phyloP scores from a whole-genome alignment of 1,284 basidiomycete species.

The Microbotryum scabiosae region DNA sequence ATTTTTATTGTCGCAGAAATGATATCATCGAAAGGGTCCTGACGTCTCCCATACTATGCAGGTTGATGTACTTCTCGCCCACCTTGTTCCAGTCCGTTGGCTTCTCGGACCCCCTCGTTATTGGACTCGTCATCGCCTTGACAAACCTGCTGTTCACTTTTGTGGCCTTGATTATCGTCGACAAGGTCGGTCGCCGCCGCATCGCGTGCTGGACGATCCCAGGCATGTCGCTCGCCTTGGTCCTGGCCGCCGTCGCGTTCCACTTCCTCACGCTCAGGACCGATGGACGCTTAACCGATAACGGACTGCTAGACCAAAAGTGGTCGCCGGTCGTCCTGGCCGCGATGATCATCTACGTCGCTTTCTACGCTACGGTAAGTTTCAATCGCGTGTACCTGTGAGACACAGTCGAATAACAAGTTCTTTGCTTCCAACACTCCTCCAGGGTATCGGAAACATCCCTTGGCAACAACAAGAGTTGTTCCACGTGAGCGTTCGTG shows the following conservation, averaged over 20 bases:
- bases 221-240: conserved; percentile 64
- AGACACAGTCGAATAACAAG: conserved; percentile 41
- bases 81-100: conserved; percentile 71
- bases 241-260: conserved; percentile 64
- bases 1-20: neutral
- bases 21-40: neutral
- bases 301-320: conserved; percentile 56
- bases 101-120: conserved; percentile 68
- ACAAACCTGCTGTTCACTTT: conserved; percentile 77
- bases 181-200: conserved; percentile 62
- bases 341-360: conserved; percentile 73
- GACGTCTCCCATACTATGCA: neutral
- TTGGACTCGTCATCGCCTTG: conserved; percentile 65
- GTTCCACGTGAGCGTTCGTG: conserved; percentile 57
- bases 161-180: conserved; percentile 63
- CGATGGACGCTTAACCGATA: conserved; percentile 52
- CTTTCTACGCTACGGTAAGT: conserved; percentile 54
- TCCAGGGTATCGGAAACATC: conserved; percentile 5
- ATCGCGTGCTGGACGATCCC: conserved; percentile 71
- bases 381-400: conserved; percentile 8
- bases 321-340: conserved; percentile 64
- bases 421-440: neutral
- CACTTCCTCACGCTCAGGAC: conserved; percentile 62
- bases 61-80: conserved; percentile 47
- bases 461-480: conserved; percentile 76